A percentile compares a stretch with the other conserved stretches of the same genome.
phyloP scores from a whole-genome alignment of 257 asterid species.

The Solanum neorickii region DNA sequence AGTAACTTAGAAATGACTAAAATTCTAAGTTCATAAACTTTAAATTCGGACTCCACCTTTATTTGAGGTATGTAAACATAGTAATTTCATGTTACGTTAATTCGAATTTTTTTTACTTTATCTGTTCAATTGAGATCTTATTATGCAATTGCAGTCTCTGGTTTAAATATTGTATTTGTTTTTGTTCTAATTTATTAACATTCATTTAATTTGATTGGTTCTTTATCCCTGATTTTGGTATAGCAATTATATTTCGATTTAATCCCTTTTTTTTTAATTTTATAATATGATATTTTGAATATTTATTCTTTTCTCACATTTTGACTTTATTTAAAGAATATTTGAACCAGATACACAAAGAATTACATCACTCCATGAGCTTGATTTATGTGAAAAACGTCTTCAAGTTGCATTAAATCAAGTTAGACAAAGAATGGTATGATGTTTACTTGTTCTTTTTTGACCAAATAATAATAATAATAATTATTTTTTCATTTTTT shows the following conservation, averaged over 20 bases:
- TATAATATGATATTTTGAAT: not conserved
- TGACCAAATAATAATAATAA: not conserved
- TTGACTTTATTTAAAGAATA: not conserved
- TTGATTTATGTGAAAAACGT: not conserved
- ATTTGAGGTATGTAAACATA: not conserved
- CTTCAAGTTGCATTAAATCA: not conserved
- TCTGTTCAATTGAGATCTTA: not conserved
- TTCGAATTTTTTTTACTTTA: not conserved
- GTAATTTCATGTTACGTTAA: not conserved
- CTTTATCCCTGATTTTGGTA: too few species aligned
- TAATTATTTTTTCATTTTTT: not conserved
- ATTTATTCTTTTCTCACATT: not conserved
- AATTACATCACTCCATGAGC: not conserved
- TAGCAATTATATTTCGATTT: too few species aligned
- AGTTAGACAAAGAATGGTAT: conserved; percentile 1
- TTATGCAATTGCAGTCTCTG: not conserved
- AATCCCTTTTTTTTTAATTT: too few species aligned
- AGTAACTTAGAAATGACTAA: not conserved
- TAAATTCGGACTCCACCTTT: fast-evolving
- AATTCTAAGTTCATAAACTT: not conserved
- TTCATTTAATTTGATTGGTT: too few species aligned
- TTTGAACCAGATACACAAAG: not conserved
- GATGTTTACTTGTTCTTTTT: not conserved
- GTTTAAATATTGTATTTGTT: not conserved
- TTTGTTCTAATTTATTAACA: not conserved